Evolutionary conservation across 2,329 filamentous ascomycete genomes (phyloP), one percentile per base, ranked within the genome.

Genomic region (Cadophora sp.): DNA sequence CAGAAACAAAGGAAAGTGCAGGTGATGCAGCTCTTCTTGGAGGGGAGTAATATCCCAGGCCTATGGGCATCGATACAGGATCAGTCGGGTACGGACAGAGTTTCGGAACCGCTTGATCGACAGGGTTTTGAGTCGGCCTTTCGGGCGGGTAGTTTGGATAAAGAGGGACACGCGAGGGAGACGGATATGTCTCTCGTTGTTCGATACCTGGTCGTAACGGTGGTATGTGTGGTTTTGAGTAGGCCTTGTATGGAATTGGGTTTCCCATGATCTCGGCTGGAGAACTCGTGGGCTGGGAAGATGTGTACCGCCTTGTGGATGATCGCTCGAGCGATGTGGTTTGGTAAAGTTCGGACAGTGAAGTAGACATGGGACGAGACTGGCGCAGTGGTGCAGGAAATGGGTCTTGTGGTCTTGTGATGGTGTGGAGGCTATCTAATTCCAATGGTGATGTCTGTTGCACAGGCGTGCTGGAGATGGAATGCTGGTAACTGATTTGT

Each of bases 191-290:
- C 30, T 36, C 27, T 55, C 51, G 27, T 36, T 55, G 51, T 27
- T 33, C 27, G 18, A 55, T 36, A 4, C 51, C 27, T 33, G 51
- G 51, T 33, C 51, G 51, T 11, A 20, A 18, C 16, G n/a, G 51
- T 20, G 51, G 51, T n/a, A 55, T 36, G 18, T 55, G 51, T 55
- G 51, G 51, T 33, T 36, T 55, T 36, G 51, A 55, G 51, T 55
- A 55, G 4, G 51, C 27, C 9, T 27, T 27, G 18, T 55, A 55
- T 13, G 27, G 30, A 36, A 4, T 55, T 36, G 51, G 30, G 24
- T n/a, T 30, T n/a, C 6, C 51, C 18, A 36, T n/a, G 14, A 4
- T 20, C 51, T 36, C 30, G 27, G 51, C 16, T 2, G n/a, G 47
- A 13, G 9, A 24, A 22, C 9, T 24, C 11, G 47, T 8, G 27